Evolutionary conservation across 768 basidiomycete genomes (phyloP).

Genomic region (Phanerodontia chrysosporium): DNA sequence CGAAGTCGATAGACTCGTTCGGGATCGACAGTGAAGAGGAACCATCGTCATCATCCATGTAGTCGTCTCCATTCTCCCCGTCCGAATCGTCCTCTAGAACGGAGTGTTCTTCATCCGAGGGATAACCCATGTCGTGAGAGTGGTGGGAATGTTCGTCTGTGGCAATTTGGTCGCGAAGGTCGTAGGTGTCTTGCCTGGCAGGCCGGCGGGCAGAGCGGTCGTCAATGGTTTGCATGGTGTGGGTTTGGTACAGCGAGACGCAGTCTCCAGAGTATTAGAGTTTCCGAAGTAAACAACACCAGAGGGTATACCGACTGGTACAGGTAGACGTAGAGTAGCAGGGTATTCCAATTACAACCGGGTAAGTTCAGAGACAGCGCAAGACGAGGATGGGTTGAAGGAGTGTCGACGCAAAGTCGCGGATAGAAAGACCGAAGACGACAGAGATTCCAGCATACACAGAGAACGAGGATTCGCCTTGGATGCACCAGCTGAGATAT

Average conservation of each 20-base stretch:
- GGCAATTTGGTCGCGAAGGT: conserved; percentile 63
- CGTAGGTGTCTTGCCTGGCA: conserved; percentile 59
- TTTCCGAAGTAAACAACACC: background rate
- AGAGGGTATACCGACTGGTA: background rate
- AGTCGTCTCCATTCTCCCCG: conserved; percentile 65
- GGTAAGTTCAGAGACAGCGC: background rate
- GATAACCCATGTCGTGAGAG: conserved; percentile 44
- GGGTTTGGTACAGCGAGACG: background rate
- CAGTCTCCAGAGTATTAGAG: background rate
- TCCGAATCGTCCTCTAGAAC: conserved; percentile 85
- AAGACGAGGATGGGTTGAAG: background rate
- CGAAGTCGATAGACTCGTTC: conserved; percentile 91
- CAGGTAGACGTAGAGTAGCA: background rate
- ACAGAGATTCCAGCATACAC: background rate
- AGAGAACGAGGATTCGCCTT: background rate
- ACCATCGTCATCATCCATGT: conserved; percentile 70
- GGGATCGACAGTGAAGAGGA: conserved; percentile 84
- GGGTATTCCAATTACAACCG: background rate
- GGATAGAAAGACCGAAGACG: background rate
- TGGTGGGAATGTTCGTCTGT: conserved; percentile 46
- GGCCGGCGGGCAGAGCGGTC: conserved; percentile 2
- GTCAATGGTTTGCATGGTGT: background rate
- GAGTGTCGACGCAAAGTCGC: background rate
- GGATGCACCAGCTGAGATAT: background rate
- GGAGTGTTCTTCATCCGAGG: conserved; percentile 74